Conservation (phyloP, 352 stramenopile species). For the Phytophthora macrochlamydospora region DNA sequence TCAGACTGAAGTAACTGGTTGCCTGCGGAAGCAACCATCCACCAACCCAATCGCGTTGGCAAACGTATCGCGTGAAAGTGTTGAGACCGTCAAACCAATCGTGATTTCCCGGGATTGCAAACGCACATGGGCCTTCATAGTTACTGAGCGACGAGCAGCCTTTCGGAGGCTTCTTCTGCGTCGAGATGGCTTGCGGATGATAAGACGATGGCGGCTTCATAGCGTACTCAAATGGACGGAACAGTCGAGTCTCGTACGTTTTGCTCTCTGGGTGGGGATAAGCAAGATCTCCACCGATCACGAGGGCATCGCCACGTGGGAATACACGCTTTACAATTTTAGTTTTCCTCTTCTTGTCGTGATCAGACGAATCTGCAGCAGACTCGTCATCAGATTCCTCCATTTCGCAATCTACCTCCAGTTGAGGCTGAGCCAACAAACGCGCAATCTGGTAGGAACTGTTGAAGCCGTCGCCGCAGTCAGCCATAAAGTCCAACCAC, state of each 20-base stretch:
- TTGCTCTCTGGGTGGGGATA: conserved; percentile 90
- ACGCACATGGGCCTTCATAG: conserved; percentile 76
- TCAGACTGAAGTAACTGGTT: conserved; percentile 92
- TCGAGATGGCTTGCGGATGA: conserved; percentile 89
- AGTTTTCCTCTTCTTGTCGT: conserved; percentile 37
- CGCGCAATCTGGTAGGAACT: conserved; percentile 93
- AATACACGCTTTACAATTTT: conserved; percentile 59
- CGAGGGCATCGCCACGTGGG: conserved; percentile 84
- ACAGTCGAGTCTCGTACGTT: conserved; percentile 91
- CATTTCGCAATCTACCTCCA: conserved; percentile 75
- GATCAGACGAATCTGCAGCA: conserved; percentile 1
- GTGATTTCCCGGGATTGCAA: conserved; percentile 92
- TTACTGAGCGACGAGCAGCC: conserved; percentile 51
- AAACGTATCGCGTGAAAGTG: conserved; percentile 92
- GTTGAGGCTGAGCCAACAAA: conserved; percentile 87
- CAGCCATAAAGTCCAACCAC: conserved; percentile 96
- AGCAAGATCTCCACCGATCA: conserved; percentile 93
- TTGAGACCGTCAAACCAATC: conserved; percentile 95
- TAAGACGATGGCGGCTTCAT: conserved; percentile 90
- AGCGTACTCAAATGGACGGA: conserved; percentile 93
- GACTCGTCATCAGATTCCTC: conserved; percentile 25
- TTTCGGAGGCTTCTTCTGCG: conserved; percentile 72
- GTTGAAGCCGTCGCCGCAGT: conserved; percentile 94
- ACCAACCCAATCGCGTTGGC: conserved; percentile 91
- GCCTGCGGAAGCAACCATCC: conserved; percentile 93